Conservation (phyloP, 192 early-diverging fungal species). For the Kickxella alabastrina region DNA sequence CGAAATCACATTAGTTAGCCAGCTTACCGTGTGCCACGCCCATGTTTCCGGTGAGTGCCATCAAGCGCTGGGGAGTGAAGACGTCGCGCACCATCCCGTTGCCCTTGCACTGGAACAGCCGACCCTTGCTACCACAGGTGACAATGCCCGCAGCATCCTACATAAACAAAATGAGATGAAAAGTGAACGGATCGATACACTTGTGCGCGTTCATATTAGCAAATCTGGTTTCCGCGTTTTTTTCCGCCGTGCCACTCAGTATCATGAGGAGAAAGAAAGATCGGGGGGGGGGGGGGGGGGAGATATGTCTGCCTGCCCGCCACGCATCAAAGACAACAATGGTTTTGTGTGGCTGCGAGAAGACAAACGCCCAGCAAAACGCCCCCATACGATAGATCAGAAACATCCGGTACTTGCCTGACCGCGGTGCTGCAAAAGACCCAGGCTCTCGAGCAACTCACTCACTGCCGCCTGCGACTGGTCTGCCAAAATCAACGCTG, state of each 20-base stretch:
- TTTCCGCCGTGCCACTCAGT: no score
- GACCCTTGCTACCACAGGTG: constrained; percentile 93
- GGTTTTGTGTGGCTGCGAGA: no score
- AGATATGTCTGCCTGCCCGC: background rate
- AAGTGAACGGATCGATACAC: background rate
- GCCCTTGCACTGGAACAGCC: constrained; percentile 97
- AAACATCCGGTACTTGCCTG: constrained; percentile 63
- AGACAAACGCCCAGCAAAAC: no score
- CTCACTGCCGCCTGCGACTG: constrained; percentile 64
- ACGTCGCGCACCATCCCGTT: constrained; percentile 99
- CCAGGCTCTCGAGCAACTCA: constrained; percentile 92
- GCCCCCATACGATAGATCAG: no score
- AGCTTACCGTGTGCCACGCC: constrained; percentile 96
- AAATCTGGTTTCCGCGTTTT: no score
- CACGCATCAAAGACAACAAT: background rate
- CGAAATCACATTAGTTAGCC: no score
- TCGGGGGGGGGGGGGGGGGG: no score
- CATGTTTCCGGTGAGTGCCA: constrained; percentile 78
- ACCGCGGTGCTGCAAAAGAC: constrained; percentile 95
- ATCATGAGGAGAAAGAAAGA: no score
- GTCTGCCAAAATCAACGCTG: constrained; percentile 79
- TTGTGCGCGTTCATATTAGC: no score
- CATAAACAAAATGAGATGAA: background rate
- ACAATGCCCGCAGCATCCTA: constrained; percentile 99
- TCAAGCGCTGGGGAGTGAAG: constrained; percentile 76